Conservation (phyloP, 805 yeast genomes). For the Metschnikowia kofuensis region DNA sequence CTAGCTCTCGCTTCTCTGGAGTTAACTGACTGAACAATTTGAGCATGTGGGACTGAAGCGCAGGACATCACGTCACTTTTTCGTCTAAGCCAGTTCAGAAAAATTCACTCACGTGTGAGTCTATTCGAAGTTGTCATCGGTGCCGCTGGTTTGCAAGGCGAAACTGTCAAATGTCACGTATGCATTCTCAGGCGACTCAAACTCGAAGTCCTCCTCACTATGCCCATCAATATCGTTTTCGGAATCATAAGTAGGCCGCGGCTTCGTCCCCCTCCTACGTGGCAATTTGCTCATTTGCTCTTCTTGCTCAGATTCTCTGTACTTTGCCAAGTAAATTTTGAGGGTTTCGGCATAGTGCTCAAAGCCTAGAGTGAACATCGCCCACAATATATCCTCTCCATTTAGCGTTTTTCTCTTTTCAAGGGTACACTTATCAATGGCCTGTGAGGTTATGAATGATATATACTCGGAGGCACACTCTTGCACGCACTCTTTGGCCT, state of each 20-base stretch:
- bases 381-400: constrained; percentile 65
- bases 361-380: constrained; percentile 63
- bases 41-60: too few relatives aligned
- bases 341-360: constrained; percentile 69
- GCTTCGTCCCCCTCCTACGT: constrained; percentile 3
- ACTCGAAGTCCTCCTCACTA: constrained; percentile 4
- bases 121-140: background rate
- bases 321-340: constrained; percentile 65
- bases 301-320: constrained; percentile 41
- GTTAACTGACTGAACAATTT: too few relatives aligned
- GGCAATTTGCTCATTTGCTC: constrained; percentile 11
- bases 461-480: constrained; percentile 70
- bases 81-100: too few relatives aligned
- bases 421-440: constrained; percentile 58
- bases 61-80: too few relatives aligned
- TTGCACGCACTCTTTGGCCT: constrained; percentile 74
- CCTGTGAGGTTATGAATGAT: constrained; percentile 64
- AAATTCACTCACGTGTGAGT: too few relatives aligned
- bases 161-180: constrained; percentile 12
- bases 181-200: constrained; percentile 4
- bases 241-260: background rate
- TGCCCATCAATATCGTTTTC: constrained; percentile 4
- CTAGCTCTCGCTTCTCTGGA: too few relatives aligned
- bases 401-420: constrained; percentile 69
- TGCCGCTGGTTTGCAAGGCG: background rate